Conservation (phyloP, 371 early-diverging fungal species). For the Mucor lusitanicus region DNA sequence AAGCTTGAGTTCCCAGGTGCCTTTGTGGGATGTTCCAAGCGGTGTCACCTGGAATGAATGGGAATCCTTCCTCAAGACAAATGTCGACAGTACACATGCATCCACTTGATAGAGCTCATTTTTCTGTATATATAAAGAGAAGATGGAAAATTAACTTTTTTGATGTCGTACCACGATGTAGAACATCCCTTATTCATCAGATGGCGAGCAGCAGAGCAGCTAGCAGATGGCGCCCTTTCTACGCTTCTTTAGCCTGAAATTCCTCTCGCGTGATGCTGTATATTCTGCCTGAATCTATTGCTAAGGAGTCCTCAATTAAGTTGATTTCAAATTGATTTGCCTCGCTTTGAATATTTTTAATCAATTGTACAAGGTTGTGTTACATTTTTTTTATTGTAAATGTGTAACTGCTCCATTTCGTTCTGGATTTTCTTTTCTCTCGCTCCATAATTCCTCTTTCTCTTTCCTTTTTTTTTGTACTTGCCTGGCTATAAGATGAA, state of each 20-base stretch:
- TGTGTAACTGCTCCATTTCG: conserved; percentile 7
- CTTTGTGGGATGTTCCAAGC: conserved; percentile 38
- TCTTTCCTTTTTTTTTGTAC: not conserved
- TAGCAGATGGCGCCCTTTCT: too few relatives aligned
- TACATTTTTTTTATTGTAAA: conserved; percentile 1
- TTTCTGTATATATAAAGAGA: not conserved
- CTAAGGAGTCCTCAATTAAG: not conserved
- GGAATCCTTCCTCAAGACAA: conserved; percentile 28
- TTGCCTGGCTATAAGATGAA: not conserved
- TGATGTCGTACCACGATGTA: conserved; percentile 2
- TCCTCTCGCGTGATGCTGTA: not conserved
- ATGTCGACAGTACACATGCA: not conserved
- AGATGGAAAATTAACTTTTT: conserved; percentile 6
- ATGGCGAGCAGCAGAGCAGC: not conserved
- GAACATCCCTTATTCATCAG: not conserved
- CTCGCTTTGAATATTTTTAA: not conserved
- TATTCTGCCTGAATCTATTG: not conserved
- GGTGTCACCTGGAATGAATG: conserved; percentile 42
- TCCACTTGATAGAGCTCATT: not conserved
- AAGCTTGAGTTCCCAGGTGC: conserved; percentile 28
- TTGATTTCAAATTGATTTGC: not conserved
- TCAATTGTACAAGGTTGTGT: not conserved
- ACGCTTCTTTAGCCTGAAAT: not conserved
- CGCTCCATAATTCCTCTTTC: too few relatives aligned
- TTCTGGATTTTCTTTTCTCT: conserved; percentile 8